Evolutionary conservation across 1,284 basidiomycete species (phyloP).

Genomic region (Melampsora larici-populina): DNA sequence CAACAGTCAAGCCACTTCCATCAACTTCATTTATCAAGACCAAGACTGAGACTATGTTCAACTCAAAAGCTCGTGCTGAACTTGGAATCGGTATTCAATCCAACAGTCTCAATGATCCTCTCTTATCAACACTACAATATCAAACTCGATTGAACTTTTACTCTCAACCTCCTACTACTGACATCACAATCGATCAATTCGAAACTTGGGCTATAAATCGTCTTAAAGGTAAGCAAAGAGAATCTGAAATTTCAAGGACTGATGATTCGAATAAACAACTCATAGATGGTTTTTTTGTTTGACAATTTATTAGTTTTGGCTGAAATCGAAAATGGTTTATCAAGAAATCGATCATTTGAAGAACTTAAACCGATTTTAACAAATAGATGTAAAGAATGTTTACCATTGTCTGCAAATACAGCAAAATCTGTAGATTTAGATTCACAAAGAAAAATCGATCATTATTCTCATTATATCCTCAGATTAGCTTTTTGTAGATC

Average conservation of each 20-base stretch:
- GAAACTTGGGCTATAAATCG: conserved; percentile 87
- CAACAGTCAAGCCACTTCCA: not conserved
- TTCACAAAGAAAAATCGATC: conserved; percentile 74
- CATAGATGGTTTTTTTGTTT: too few species aligned
- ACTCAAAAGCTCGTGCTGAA: not conserved
- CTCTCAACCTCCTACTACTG: conserved; percentile 75
- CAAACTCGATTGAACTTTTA: conserved; percentile 82
- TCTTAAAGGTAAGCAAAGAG: conserved; percentile 61
- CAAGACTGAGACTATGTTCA: conserved; percentile 5
- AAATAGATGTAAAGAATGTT: conserved; percentile 65
- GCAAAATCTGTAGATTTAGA: conserved; percentile 60
- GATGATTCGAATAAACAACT: too few species aligned
- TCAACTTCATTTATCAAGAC: too few species aligned
- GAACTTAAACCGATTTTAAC: conserved; percentile 68
- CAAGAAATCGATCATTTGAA: conserved; percentile 74
- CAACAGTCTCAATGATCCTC: not conserved
- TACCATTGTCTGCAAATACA: conserved; percentile 67
- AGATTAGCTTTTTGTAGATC: conserved; percentile 92
- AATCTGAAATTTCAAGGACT: not conserved
- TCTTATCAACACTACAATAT: conserved; percentile 55
- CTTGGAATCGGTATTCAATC: not conserved
- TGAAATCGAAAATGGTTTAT: conserved; percentile 87
- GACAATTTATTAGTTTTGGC: conserved; percentile 64
- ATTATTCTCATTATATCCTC: conserved; percentile 90
- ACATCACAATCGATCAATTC: conserved; percentile 94